Percentiles rank a stretch among this genome's conserved stretches.
These are phyloP conservation scores for Cercospora sojina DNA, from an alignment of 2,329 filamentous ascomycete genomes.

Conservation along the genomic window DNA sequence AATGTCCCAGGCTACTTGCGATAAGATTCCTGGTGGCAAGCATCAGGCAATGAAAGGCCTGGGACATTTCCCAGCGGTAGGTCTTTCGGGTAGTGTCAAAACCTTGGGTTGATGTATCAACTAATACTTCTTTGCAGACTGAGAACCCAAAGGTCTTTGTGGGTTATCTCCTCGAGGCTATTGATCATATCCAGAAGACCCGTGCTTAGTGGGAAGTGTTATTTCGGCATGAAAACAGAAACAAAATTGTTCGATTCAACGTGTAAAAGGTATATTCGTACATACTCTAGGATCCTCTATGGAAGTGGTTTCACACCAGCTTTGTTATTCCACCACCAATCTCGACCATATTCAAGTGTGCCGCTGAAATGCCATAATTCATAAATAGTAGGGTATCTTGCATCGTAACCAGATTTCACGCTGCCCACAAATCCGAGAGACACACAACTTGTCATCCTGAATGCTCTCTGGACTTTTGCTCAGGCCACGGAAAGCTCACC, in stretches of 20 bases:
- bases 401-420: not conserved
- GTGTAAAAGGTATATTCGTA: not conserved
- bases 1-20: slow-evolving; percentile 49
- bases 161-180: slow-evolving; percentile 36
- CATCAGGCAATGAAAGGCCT: slow-evolving; percentile 48
- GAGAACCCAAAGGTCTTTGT: slow-evolving; percentile 42
- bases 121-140: slow-evolving; percentile 27
- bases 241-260: not conserved
- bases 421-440: not conserved
- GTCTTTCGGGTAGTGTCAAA: not conserved
- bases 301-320: not conserved
- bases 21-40: slow-evolving; percentile 49
- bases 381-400: not conserved
- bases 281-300: not conserved
- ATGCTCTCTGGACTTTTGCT: not conserved
- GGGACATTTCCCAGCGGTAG: slow-evolving; percentile 48
- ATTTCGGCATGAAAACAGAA: not conserved
- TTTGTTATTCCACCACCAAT: not conserved
- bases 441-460: not conserved
- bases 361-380: not conserved
- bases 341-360: not conserved
- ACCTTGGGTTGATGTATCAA: not conserved
- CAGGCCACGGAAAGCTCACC: not conserved
- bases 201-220: not conserved
- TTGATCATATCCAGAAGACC: slow-evolving; percentile 37